phyloP scores from a whole-genome alignment of 225 moss, liverwort and hornwort species.

The Bryoerythrophyllum caledonicum region DNA sequence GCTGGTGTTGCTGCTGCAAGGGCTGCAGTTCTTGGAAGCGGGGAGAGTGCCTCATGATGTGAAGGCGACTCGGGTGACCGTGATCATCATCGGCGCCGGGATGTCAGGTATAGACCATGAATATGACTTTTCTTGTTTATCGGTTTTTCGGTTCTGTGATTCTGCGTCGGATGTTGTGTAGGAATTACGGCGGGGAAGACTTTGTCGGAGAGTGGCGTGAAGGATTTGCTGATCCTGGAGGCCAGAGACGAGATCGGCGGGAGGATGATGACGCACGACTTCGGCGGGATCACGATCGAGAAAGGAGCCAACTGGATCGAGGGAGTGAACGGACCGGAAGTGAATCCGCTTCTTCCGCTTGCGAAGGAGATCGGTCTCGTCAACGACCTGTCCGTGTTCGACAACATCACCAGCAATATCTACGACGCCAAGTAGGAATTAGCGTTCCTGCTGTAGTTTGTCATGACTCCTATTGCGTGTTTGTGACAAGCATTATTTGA shows the following conservation, averaged over 20 bases:
- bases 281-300: slow-evolving; percentile 62
- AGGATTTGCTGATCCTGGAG: slow-evolving; percentile 70
- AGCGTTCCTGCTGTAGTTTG: neutral
- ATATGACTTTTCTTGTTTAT: no score
- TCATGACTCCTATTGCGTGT: neutral
- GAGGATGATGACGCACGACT: slow-evolving; percentile 57
- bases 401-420: slow-evolving; percentile 54
- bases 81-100: slow-evolving; percentile 51
- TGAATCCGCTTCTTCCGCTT: slow-evolving; percentile 70
- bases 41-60: neutral
- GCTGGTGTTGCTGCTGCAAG: neutral
- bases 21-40: neutral
- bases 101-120: slow-evolving; percentile 54
- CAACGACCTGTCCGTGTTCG: slow-evolving; percentile 43
- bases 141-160: no score
- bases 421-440: slow-evolving; percentile 29
- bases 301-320: slow-evolving; percentile 90
- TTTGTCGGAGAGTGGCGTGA: slow-evolving; percentile 57
- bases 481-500: no score
- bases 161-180: slow-evolving; percentile 26
- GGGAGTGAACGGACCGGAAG: slow-evolving; percentile 63
- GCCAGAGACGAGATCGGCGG: slow-evolving; percentile 67
- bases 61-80: neutral
- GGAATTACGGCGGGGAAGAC: slow-evolving; percentile 73
- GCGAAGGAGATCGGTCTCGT: slow-evolving; percentile 47